phyloP scores from a whole-genome alignment of 441 rosid species.

The Jatropha multifida region DNA sequence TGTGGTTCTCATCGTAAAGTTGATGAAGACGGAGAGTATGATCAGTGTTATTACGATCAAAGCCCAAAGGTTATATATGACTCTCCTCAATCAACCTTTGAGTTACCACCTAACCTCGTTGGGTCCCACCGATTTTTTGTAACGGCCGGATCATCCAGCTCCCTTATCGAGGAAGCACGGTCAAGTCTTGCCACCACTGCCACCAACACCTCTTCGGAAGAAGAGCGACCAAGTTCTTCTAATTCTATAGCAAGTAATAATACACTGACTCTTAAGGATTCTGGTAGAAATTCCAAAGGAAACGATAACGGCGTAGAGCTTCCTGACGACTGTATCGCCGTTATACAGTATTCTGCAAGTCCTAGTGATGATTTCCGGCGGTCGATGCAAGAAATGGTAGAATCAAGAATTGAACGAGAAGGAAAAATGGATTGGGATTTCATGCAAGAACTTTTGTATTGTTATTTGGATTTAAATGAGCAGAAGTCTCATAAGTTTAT shows the following conservation, averaged over 20 bases:
- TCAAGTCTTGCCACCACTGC: conserved; percentile 30
- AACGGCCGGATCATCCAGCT: conserved; percentile 37
- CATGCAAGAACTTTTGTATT: conserved; percentile 72
- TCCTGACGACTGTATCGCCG: conserved; percentile 56
- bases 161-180: conserved; percentile 47
- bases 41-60: neutral
- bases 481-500: conserved; percentile 63
- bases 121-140: conserved; percentile 46
- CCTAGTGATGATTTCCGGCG: conserved; percentile 62
- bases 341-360: conserved; percentile 42
- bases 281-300: neutral
- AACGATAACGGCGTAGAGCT: conserved; percentile 9
- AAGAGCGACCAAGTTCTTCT: conserved; percentile 24
- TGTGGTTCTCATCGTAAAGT: neutral
- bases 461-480: conserved; percentile 67
- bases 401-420: conserved; percentile 37
- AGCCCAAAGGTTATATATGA: conserved; percentile 36
- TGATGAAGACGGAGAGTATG: neutral
- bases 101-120: conserved; percentile 28
- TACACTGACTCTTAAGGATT: neutral
- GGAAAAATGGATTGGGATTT: conserved; percentile 70
- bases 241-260: conserved; percentile 20
- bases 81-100: conserved; percentile 35
- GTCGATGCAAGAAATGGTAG: conserved; percentile 81
- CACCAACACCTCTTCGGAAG: conserved; percentile 20